phyloP scores from a whole-genome alignment of 2,329 filamentous ascomycete species.

The Metarhizium humberi region DNA sequence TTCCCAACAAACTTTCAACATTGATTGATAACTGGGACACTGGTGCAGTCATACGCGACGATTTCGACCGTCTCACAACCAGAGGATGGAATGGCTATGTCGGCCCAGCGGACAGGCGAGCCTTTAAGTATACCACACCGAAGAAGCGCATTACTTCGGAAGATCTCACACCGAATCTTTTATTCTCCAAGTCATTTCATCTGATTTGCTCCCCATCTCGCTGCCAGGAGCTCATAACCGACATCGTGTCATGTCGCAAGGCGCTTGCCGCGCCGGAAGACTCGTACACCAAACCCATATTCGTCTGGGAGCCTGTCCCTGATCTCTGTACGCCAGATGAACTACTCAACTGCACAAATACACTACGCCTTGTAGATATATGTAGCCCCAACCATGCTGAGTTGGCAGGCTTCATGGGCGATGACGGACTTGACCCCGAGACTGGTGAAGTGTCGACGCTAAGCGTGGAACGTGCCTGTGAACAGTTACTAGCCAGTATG shows the following conservation, averaged over 20 bases:
- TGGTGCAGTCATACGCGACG: slow-evolving; percentile 57
- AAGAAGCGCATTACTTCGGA: slow-evolving; percentile 71
- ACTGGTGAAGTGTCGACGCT: slow-evolving; percentile 43
- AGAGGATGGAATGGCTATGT: slow-evolving; percentile 90
- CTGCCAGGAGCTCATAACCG: slow-evolving; percentile 65
- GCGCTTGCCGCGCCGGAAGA: slow-evolving; percentile 20
- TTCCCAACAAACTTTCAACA: slow-evolving; percentile 55
- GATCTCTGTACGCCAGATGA: slow-evolving; percentile 71
- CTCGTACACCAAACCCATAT: slow-evolving; percentile 50
- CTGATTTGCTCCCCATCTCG: slow-evolving; percentile 74
- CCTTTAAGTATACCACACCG: slow-evolving; percentile 80
- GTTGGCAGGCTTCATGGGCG: slow-evolving; percentile 75
- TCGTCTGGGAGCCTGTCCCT: slow-evolving; percentile 94
- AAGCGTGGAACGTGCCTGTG: slow-evolving; percentile 49
- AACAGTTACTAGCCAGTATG: slow-evolving; percentile 55
- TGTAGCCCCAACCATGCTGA: slow-evolving; percentile 81
- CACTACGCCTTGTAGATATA: slow-evolving; percentile 51
- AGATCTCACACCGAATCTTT: slow-evolving; percentile 56
- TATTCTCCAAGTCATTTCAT: slow-evolving; percentile 72
- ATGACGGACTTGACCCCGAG: slow-evolving; percentile 41
- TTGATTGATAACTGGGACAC: slow-evolving; percentile 70
- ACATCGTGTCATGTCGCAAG: slow-evolving; percentile 54
- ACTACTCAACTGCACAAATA: slow-evolving; percentile 54
- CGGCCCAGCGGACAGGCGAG: slow-evolving; percentile 54
- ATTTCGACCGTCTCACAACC: slow-evolving; percentile 65